Base-by-base conservation (phyloP, 2,329 filamentous ascomycete genomes). In the Colletotrichum lindemuthianum region DNA sequence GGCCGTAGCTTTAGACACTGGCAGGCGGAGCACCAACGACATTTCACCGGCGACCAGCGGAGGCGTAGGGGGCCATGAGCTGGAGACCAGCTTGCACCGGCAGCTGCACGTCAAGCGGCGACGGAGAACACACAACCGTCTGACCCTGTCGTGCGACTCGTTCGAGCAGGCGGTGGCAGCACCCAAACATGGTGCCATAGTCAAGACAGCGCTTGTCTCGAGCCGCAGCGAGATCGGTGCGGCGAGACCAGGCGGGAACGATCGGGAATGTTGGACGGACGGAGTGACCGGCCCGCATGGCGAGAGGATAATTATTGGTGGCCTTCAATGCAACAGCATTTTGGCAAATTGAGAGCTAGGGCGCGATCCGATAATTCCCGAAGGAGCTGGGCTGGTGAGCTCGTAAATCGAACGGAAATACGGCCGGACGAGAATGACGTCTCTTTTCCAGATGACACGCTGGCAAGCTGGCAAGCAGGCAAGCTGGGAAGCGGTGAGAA, bases 371-470 rank as follows among this genome's bases (percentile, higher is more conserved):
- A 61, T 6, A 39, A 36, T 61, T 65, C 40, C 61, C 61, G 61
- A 65, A 7, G 16, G 50, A 51, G 61, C 37, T 33, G 58, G 43
- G 3, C 13, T 8, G 15, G 15, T 43, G 24, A 24, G 36, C 51
- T 65, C 57, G 57, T 65, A 65, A 48, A 65, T 65, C 58, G 61
- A 65, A 65, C 57, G 61, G 61, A 65, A 52, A 56, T 52, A 65
- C 60, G 60, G 41, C 16, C 49, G 49, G 39, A 58, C 55, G 45
- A 50, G 55, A 24, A 52, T 59, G 41, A 63, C 49, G 55, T 59
- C 37, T n/a, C 10, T n/a, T 6, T 36, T 7, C 45, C 12, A 8
- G 13, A 49, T 12, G 15, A 24, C 13, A 43, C 44, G 13, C 44
- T 41, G 55, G 11, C 5, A 13, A n/a, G 6, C 32, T 34, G 43